A percentile compares a stretch with the other conserved stretches of the same genome.
Conservation (phyloP, 768 basidiomycete genomes). For the Clavaria fumosa region DNA sequence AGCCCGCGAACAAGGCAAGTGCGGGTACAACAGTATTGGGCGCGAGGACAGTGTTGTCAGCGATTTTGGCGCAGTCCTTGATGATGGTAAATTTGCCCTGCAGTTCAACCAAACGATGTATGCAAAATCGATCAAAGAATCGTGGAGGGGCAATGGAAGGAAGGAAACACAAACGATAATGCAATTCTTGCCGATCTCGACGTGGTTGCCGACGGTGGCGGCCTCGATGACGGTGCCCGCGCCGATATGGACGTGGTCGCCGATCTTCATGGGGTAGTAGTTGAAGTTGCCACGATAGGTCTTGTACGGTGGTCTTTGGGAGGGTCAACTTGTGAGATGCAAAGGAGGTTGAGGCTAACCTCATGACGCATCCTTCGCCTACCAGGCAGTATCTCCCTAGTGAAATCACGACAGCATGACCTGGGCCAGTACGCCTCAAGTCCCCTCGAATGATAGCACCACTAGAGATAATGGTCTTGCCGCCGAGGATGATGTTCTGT, state of each 20-base stretch:
- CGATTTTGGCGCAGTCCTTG: constrained; percentile 85
- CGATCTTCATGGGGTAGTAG: constrained; percentile 96
- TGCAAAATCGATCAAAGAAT: background rate
- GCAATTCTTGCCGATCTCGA: constrained; percentile 91
- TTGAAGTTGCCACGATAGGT: constrained; percentile 87
- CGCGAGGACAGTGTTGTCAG: constrained; percentile 80
- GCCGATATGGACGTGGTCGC: constrained; percentile 90
- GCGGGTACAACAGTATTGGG: constrained; percentile 90
- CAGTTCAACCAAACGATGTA: too few species aligned
- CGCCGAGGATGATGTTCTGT: constrained; percentile 93
- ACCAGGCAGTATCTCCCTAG: constrained; percentile 87
- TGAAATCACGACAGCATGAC: constrained; percentile 87
- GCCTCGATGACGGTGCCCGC: constrained; percentile 85
- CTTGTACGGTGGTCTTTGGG: constrained; percentile 64
- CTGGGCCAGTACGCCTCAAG: constrained; percentile 73
- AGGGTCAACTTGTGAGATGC: background rate
- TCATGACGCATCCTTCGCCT: constrained; percentile 80
- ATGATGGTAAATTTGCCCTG: constrained; percentile 96
- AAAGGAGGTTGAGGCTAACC: constrained; percentile 25
- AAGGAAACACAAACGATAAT: constrained; percentile 53
- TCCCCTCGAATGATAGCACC: constrained; percentile 90
- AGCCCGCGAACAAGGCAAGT: constrained; percentile 70
- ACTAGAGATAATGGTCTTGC: constrained; percentile 89
- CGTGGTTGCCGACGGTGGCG: constrained; percentile 84
- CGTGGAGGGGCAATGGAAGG: background rate